phyloP scores from a whole-genome alignment of 176 grass and related monocot species.

The Pharus latifolius region DNA sequence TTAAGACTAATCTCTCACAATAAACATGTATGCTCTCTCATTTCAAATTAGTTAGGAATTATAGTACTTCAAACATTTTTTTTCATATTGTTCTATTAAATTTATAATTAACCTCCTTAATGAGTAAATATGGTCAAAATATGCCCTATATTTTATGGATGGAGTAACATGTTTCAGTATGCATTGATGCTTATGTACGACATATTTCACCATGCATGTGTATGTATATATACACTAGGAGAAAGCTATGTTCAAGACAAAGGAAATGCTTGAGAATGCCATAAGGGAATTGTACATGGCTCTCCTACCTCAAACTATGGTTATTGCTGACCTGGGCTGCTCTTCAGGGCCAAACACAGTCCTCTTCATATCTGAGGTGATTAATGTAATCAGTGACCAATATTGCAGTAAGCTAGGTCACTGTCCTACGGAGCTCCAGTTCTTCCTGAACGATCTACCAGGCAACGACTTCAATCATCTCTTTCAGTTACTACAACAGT shows the following conservation, averaged over 20 bases:
- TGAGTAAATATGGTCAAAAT: too few relatives aligned
- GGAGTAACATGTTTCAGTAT: too few relatives aligned
- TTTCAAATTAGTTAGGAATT: too few relatives aligned
- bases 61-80: too few relatives aligned
- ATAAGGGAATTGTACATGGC: background rate
- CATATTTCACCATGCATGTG: too few relatives aligned
- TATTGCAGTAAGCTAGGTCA: background rate
- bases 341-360: constrained; percentile 35
- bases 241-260: constrained; percentile 20
- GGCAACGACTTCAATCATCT: constrained; percentile 57
- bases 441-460: constrained; percentile 59
- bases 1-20: too few relatives aligned
- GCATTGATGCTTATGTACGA: too few relatives aligned
- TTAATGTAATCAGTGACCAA: background rate
- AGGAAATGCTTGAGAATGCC: constrained; percentile 5
- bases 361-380: constrained; percentile 13
- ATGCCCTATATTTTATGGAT: too few relatives aligned
- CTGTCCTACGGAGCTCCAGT: constrained; percentile 25
- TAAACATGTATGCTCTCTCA: too few relatives aligned
- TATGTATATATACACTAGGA: background rate
- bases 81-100: too few relatives aligned
- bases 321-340: constrained; percentile 40
- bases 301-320: constrained; percentile 4
- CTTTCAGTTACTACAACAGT: constrained; percentile 10
- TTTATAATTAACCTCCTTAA: too few relatives aligned